Percentiles rank a stretch among this genome's conserved stretches.
phyloP scores from a whole-genome alignment of 768 basidiomycete species.

The Chalciporus pseudorubinellus region DNA sequence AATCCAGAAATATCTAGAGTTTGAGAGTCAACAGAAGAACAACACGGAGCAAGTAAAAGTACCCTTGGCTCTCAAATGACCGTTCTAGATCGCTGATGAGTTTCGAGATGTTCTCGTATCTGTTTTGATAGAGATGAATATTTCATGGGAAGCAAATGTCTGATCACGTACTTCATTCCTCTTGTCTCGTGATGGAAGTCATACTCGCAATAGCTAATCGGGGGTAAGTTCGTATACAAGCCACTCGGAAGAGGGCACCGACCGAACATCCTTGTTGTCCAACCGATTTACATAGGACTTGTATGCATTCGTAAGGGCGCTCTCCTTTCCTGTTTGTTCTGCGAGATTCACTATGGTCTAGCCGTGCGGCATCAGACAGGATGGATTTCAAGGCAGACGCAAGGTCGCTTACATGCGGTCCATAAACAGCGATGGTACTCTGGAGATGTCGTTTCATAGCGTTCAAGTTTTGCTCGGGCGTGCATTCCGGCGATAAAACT shows the following conservation, averaged over 20 bases:
- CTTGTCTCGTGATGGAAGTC: constrained; percentile 93
- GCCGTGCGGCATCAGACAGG: constrained; percentile 3
- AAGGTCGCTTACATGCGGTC: constrained; percentile 60
- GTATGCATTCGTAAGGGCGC: constrained; percentile 73
- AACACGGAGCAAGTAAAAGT: constrained; percentile 11
- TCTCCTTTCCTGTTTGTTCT: constrained; percentile 89
- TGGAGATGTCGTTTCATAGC: constrained; percentile 74
- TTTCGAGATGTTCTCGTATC: constrained; percentile 88
- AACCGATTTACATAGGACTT: constrained; percentile 62
- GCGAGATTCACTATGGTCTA: constrained; percentile 87
- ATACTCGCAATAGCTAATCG: constrained; percentile 69
- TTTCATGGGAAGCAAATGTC: neutral
- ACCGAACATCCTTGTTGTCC: constrained; percentile 56
- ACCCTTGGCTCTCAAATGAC: constrained; percentile 81
- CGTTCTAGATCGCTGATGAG: constrained; percentile 69
- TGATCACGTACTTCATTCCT: constrained; percentile 79
- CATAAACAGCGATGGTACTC: constrained; percentile 64
- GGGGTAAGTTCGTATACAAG: neutral
- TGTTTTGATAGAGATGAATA: constrained; percentile 24
- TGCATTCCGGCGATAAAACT: constrained; percentile 67
- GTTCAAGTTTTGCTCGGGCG: constrained; percentile 67
- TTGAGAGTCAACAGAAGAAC: neutral
- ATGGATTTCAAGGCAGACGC: neutral
- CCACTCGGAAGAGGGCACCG: constrained; percentile 19
- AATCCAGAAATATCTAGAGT: constrained; percentile 75